Conservation (phyloP, 306 rosid species). For the Ormosia semicastrata region DNA sequence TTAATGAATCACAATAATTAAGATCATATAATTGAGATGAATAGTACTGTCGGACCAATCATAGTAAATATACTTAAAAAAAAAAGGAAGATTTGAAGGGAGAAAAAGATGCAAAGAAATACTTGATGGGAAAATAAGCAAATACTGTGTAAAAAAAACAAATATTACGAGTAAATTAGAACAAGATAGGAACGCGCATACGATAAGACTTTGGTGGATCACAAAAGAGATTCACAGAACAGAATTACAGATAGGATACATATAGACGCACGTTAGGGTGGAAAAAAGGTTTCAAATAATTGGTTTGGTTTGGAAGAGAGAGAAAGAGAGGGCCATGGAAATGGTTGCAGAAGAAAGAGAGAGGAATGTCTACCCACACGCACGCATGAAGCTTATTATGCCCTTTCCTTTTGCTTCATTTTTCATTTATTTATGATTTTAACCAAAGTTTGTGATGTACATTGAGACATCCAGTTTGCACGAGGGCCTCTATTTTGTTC, state of each 20-base stretch:
- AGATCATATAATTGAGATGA: slow-evolving; percentile 32
- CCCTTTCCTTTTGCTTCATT: slow-evolving; percentile 20
- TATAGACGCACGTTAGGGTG: slow-evolving; percentile 10
- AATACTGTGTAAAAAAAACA: background rate
- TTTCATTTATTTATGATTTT: background rate
- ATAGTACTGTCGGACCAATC: slow-evolving; percentile 32
- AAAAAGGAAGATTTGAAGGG: background rate
- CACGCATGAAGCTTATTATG: slow-evolving; percentile 35
- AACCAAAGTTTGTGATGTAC: slow-evolving; percentile 51
- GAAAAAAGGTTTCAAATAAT: slow-evolving; percentile 27
- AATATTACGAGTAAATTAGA: background rate
- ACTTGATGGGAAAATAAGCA: background rate
- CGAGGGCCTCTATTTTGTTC: slow-evolving; percentile 94
- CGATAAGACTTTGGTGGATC: slow-evolving; percentile 15
- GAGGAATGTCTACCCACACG: slow-evolving; percentile 66
- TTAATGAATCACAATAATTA: slow-evolving; percentile 27
- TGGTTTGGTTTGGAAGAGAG: background rate
- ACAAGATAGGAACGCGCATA: slow-evolving; percentile 27
- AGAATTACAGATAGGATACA: slow-evolving; percentile 24
- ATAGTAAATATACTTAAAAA: background rate
- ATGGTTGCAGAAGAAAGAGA: slow-evolving; percentile 18
- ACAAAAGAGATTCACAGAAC: slow-evolving; percentile 14
- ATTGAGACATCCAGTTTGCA: slow-evolving; percentile 69
- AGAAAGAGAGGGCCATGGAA: slow-evolving; percentile 32
- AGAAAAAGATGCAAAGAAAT: background rate